Evolutionary conservation across 1,284 basidiomycete species (phyloP), one percentile per base, ranked within the genome.

Genomic region (Pyrrhoderma noxium): DNA sequence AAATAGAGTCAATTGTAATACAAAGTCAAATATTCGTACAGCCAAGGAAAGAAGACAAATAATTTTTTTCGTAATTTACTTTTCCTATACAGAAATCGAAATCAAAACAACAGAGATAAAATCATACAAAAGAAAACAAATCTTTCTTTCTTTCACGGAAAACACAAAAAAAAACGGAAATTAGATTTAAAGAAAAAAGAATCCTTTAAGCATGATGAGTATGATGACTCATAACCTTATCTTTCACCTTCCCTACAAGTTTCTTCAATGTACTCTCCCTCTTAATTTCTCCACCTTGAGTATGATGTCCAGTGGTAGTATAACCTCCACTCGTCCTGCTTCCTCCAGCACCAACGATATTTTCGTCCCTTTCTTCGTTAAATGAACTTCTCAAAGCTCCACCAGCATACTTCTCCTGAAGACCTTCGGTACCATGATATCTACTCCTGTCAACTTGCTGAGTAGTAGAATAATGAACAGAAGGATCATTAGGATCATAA

Each of bases 231-330:
- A 31, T 49, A 37, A 27, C 42, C 21, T 43, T 49, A 5, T 49
- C 48, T 40, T 49, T 49, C 48, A 49, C 39, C 40, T 49, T 49
- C 19, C 34, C 38, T 2, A 42, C 16, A 11, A 49, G 14, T n/a
- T 49, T 38, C 39, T 43, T 49, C 39, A 49, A 27, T 19, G 21
- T 16, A 4, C 48, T 40, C 13, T 49, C 48, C 18, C 42, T 49
- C 39, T 43, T 49, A 5, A 18, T 19, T 25, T 44, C 23, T 16
- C 7, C 48, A 18, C 38, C 38, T 16, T 40, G n/a, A n/a, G n/a
- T n/a, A n/a, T n/a, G n/a, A 25, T 25, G 2, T 22, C 45, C 45
- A 3, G 21, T 35, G 2, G 14, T 36, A 7, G 8, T 41, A 41
- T 5, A n/a, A 16, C 21, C 39, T 7, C 39, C 21, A 5, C 7